Evolutionary conservation across 2,329 filamentous ascomycete genomes (phyloP), one percentile per base, ranked within the genome.

Genomic region (Fusarium heterosporum): DNA sequence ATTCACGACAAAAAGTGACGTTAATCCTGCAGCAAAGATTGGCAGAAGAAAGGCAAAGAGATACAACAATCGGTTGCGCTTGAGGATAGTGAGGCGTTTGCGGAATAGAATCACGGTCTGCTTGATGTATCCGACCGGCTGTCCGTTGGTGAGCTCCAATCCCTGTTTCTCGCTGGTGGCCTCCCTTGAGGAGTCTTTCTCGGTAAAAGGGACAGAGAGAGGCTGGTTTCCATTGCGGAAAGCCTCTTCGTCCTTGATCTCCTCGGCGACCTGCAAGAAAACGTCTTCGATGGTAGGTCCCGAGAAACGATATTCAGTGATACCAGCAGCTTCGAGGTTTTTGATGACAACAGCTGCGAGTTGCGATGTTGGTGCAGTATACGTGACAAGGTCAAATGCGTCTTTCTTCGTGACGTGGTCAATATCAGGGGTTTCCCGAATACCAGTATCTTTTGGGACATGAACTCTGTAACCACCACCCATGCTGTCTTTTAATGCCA

Each of bases 251-350:
- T 83, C 84, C 56, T 83, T 85, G 60, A 93, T 85, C 75, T 97
- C 93, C 73, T 95, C 92, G 0, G 93, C 93, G 38, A 97, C 84
- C 67, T 92, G 90, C 25, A 97, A 80, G 77, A 97, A 97, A 0
- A 97, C 93, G 69, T 97, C 93, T 75, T 97, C 95, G 39, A 97
- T 93, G 0, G 93, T 96, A 1, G 94, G 95, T 0, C 93, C 93
- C 16, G 91, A 91, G 68, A 97, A 91, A 58, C 93, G 89, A 75
- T 97, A 97, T 58, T 96, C 91, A 16, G 83, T 83, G 39, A 96
- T 84, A 0, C 88, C 87, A 2, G 84, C 81, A 1, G 82, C 78
- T 74, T 97, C 91, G 2, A 97, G 82, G 11, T 84, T 78, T 46
- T 85, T 84, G 64, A 97, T 91, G 43, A 95, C 90, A 6, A 84